Evolutionary conservation across 1,284 basidiomycete species (phyloP), one percentile per base, ranked within the genome.

Genomic region (Leucocoprinus gongylophorus): DNA sequence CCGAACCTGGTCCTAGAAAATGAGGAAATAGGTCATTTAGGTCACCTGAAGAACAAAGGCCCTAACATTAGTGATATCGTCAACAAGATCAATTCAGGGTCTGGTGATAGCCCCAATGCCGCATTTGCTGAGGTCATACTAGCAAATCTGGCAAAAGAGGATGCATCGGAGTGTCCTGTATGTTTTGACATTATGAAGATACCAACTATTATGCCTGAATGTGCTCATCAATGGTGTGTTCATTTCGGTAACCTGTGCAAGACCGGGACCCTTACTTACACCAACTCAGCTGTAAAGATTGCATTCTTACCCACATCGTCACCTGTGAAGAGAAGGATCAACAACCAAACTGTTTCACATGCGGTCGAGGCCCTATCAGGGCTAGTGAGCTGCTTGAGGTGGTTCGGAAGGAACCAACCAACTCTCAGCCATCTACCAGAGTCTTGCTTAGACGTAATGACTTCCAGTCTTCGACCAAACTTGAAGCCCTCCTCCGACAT

Each of bases 401-500:
- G 20, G 64, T 87, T 18, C 74, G 73, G n/a, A 55, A 49, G 26
- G 62, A 61, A 7, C 56, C 64, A 3, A 58, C 65, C n/a, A 67
- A 62, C 51, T 69, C 73, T 50, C 67, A 78, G 58, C 55, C 68
- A 44, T 61, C 71, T 37, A 63, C 73, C 55, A 64, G 69, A 5
- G 68, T 88, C 35, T 69, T 77, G 26, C 65, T 95, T 44, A 78
- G 87, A 17, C 80, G 82, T 55, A 94, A 94, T 61, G 82, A 93
- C 64, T 88, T 95, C 61, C 80, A 81, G 38, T 87, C 88, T 2
- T 94, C 91, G 12, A 95, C 94, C 0, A 97, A 93, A 65, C 72
- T 94, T 1, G 80, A 88, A 48, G 90, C 90, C 4, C 69, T 93
- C 13, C 61, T 86, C 17, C 70, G 76, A 54, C 76, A 87, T 64